Conservation (phyloP, 2,329 filamentous ascomycete species). For the Ceratocystis cacaofunesta region DNA sequence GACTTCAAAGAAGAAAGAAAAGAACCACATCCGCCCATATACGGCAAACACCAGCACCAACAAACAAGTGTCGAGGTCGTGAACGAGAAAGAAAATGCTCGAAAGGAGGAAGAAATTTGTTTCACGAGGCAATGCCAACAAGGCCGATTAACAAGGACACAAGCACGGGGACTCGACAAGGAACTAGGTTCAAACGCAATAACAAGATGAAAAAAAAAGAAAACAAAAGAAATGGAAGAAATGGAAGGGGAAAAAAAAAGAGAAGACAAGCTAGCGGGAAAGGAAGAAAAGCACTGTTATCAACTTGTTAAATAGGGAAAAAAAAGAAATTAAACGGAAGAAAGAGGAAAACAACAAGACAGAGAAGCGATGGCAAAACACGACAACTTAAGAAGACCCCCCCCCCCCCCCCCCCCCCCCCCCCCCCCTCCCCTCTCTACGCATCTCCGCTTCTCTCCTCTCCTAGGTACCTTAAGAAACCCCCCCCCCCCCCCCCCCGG, state of each 20-base stretch:
- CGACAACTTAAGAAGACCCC: neutral
- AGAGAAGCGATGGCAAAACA: neutral
- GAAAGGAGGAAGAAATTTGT: neutral
- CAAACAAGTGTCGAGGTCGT: neutral
- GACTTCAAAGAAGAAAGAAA: neutral
- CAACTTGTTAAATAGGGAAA: neutral
- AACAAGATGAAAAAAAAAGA: neutral
- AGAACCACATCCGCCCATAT: neutral
- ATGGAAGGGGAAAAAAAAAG: neutral
- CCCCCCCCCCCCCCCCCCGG: neutral
- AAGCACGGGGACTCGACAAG: conserved; percentile 1
- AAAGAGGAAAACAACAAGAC: neutral
- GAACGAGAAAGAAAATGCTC: neutral
- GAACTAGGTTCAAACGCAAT: neutral
- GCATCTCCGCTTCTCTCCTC: too few relatives aligned
- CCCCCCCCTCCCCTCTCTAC: too few relatives aligned
- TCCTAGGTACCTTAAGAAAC: neutral
- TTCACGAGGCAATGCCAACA: conserved; percentile 1
- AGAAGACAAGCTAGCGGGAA: neutral
- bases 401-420: neutral
- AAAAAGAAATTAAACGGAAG: neutral
- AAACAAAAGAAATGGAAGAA: neutral
- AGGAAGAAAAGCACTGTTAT: neutral
- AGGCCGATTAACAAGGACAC: conserved; percentile 1
- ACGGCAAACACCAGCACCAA: neutral